Evolutionary conservation across 768 basidiomycete genomes (phyloP).

Genomic region (Omphalotus guepiniiformis): DNA sequence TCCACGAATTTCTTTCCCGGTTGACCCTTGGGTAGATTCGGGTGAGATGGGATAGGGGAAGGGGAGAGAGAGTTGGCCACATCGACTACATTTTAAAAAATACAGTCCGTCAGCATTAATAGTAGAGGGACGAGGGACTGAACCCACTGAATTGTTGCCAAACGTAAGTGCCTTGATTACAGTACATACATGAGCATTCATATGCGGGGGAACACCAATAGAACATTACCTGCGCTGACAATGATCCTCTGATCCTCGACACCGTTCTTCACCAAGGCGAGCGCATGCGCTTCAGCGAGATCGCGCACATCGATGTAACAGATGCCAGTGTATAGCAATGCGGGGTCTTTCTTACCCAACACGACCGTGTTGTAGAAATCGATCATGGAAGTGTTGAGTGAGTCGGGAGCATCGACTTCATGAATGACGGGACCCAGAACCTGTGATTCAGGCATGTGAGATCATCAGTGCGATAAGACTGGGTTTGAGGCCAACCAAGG

Average conservation of each 20-base stretch:
- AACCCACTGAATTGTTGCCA: constrained; percentile 36
- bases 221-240: constrained; percentile 30
- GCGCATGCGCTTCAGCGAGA: constrained; percentile 50
- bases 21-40: constrained; percentile 5
- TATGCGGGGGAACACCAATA: not conserved
- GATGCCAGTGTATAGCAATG: constrained; percentile 17
- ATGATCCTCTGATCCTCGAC: constrained; percentile 60
- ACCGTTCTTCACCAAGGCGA: constrained; percentile 44
- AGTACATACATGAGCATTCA: not conserved
- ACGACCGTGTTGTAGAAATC: constrained; percentile 23
- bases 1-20: no score
- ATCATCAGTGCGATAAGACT: not conserved
- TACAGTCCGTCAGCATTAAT: not conserved
- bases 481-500: constrained; percentile 32
- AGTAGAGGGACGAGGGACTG: not conserved
- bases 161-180: constrained; percentile 20
- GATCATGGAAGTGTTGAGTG: constrained; percentile 37
- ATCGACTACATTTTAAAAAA: constrained; percentile 25
- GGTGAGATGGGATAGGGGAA: constrained; percentile 1
- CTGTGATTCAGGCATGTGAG: not conserved
- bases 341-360: constrained; percentile 14
- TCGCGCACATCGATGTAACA: constrained; percentile 53
- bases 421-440: constrained; percentile 36
- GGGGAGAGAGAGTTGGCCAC: constrained; percentile 15
- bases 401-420: constrained; percentile 26